Conservation (phyloP, 2,329 filamentous ascomycete species). For the Apiospora arundinis region DNA sequence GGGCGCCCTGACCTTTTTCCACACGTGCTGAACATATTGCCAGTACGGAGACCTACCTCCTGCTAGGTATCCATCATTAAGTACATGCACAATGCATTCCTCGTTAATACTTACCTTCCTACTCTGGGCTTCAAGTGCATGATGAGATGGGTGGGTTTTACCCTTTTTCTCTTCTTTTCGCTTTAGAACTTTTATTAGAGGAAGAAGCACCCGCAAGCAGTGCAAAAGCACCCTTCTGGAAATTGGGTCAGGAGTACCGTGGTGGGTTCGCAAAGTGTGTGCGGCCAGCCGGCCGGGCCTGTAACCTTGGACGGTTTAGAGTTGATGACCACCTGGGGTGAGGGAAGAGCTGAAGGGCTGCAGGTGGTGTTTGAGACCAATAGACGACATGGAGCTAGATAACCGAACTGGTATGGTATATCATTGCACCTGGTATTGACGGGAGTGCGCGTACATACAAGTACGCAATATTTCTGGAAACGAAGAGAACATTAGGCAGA, state of each 20-base stretch:
- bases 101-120: not conserved
- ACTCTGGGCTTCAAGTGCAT: not conserved
- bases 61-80: too few relatives aligned
- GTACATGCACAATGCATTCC: not conserved
- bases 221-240: not conserved
- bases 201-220: not conserved
- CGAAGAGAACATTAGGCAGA: too few relatives aligned
- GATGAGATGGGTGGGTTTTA: not conserved
- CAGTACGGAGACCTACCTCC: too few relatives aligned
- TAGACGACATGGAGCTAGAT: not conserved
- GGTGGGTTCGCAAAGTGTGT: not conserved
- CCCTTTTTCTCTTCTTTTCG: not conserved
- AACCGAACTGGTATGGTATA: too few relatives aligned
- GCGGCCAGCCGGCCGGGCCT: slow-evolving; percentile 7
- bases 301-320: slow-evolving; percentile 18
- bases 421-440: too few relatives aligned
- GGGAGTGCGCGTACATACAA: too few relatives aligned
- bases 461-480: not conserved
- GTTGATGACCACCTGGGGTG: slow-evolving; percentile 8
- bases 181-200: not conserved
- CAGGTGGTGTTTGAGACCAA: slow-evolving; percentile 5
- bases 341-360: not conserved
- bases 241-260: slow-evolving; percentile 6
- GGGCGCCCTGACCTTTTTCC: not conserved
- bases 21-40: not conserved